phyloP scores from a whole-genome alignment of 495 filamentous ascomycete genomes.

The Aspergillus mulundensis region DNA sequence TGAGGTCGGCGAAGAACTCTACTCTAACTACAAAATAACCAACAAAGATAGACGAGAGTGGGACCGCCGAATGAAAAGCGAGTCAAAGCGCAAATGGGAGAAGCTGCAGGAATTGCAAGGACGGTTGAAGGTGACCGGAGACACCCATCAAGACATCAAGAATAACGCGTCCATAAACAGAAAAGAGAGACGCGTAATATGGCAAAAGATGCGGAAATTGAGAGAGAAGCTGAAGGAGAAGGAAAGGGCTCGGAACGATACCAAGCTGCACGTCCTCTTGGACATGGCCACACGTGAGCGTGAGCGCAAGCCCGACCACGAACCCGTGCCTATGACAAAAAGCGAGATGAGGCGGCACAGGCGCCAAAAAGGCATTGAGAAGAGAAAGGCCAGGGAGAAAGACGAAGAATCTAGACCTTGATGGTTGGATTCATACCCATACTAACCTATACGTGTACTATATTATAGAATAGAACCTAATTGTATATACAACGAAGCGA shows the following conservation, averaged over 20 bases:
- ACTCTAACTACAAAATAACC: conserved; percentile 11
- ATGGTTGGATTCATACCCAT: background rate
- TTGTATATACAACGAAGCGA: background rate
- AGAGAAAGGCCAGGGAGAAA: background rate
- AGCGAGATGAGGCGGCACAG: background rate
- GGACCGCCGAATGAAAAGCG: background rate
- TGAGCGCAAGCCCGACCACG: background rate
- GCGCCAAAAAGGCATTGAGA: background rate
- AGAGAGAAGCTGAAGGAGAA: background rate
- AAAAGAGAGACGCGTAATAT: background rate
- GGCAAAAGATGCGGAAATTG: background rate
- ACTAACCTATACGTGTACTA: background rate
- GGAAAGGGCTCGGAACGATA: background rate
- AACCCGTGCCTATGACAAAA: background rate
- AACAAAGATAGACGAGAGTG: background rate
- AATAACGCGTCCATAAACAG: background rate
- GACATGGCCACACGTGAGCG: background rate
- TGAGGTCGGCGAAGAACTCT: conserved; percentile 32
- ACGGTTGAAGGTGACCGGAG: background rate
- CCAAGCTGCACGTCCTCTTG: background rate
- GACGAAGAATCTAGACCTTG: background rate
- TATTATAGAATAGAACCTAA: background rate
- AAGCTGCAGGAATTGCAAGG: background rate
- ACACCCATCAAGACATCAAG: background rate
- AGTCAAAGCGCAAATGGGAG: background rate